Evolutionary conservation across 352 stramenopile genomes (phyloP).

Genomic region (Globisporangium sylvaticum): DNA sequence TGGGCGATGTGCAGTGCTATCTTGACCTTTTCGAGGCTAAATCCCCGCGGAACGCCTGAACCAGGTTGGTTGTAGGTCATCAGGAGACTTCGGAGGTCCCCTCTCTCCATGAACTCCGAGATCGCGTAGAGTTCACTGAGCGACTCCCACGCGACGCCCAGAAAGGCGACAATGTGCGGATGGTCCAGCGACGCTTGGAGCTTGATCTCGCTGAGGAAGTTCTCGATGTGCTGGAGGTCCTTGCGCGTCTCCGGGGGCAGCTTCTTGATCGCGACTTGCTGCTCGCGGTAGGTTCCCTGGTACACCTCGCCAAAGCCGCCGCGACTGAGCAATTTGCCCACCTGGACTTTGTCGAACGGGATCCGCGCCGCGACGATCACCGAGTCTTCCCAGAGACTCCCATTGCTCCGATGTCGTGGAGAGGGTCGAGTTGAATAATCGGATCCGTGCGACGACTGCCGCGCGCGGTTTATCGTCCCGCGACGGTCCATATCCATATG

Average conservation of each 20-base stretch:
- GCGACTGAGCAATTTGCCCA: constrained; percentile 28
- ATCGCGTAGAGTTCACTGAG: constrained; percentile 45
- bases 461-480: constrained; percentile 10
- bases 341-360: constrained; percentile 32
- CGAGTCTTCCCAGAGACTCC: constrained; percentile 33
- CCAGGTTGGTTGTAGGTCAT: constrained; percentile 16
- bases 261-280: constrained; percentile 36
- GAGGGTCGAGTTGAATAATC: neutral
- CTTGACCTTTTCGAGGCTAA: constrained; percentile 30
- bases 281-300: constrained; percentile 26
- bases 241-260: constrained; percentile 38
- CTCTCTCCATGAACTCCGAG: constrained; percentile 54
- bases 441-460: constrained; percentile 6
- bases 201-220: constrained; percentile 40
- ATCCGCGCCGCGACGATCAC: constrained; percentile 34
- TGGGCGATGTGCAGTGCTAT: constrained; percentile 39
- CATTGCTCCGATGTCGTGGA: neutral
- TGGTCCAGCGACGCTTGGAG: constrained; percentile 42
- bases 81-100: constrained; percentile 42
- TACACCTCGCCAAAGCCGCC: constrained; percentile 40
- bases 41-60: constrained; percentile 15
- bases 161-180: constrained; percentile 46
- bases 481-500: neutral
- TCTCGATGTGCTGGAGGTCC: constrained; percentile 32
- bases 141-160: constrained; percentile 51